phyloP scores from a whole-genome alignment of 1,284 basidiomycete genomes.

The Gomphus sp. region DNA sequence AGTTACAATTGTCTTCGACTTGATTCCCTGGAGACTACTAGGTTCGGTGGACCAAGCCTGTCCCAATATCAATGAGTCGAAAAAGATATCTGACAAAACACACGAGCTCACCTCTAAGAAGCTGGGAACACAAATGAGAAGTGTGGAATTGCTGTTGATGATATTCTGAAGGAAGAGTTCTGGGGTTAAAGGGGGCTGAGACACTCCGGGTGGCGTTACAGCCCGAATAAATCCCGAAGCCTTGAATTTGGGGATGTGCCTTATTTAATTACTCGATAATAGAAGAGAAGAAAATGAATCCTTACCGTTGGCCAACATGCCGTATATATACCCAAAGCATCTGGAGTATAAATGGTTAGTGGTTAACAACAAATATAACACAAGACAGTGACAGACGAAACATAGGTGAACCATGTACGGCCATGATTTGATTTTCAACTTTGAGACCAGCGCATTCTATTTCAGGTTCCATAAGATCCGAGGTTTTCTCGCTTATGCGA shows the following conservation, averaged over 20 bases:
- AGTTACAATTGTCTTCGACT: conserved; percentile 14
- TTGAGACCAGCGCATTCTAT: neutral
- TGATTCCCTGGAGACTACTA: conserved; percentile 12
- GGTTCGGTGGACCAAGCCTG: too few relatives aligned
- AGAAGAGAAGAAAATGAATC: neutral
- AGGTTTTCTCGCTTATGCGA: neutral
- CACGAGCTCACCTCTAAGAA: conserved; percentile 20
- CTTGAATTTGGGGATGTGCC: conserved; percentile 11
- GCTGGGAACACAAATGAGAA: conserved; percentile 16
- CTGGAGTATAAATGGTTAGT: too few relatives aligned
- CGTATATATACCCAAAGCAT: too few relatives aligned
- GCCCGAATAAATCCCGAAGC: conserved; percentile 19
- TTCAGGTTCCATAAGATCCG: neutral
- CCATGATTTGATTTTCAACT: neutral
- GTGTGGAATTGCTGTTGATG: too few relatives aligned
- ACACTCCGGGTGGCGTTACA: conserved; percentile 16
- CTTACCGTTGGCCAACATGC: conserved; percentile 1
- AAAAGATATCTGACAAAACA: neutral
- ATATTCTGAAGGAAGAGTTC: too few relatives aligned
- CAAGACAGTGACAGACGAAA: conserved; percentile 20
- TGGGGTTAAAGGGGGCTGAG: conserved; percentile 17
- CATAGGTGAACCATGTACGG: neutral
- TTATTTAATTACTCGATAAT: neutral
- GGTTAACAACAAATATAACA: too few relatives aligned
- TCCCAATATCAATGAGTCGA: neutral